These are phyloP conservation scores for Paraleonurus japonicus DNA, from an alignment of 257 asterid species.

Conservation along the genomic window DNA sequence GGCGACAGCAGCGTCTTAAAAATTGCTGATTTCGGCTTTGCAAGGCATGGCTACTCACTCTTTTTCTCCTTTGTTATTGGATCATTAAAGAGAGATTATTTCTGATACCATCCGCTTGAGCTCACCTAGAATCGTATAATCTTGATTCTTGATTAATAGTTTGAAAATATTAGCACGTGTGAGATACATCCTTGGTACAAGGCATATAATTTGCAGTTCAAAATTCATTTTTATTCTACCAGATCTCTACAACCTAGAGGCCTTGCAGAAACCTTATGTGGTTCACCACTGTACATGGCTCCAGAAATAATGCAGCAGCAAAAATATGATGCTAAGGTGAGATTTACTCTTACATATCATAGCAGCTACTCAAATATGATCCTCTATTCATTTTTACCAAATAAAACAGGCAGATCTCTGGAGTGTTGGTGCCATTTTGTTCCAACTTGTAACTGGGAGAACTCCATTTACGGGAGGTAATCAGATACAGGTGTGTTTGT, in stretches of 20 bases:
- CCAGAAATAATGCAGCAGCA: slow-evolving; percentile 88
- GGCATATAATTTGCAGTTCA: slow-evolving; percentile 10
- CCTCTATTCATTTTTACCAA: slow-evolving; percentile 31
- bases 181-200: background rate
- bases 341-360: slow-evolving; percentile 20
- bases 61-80: background rate
- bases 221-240: slow-evolving; percentile 31
- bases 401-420: slow-evolving; percentile 91
- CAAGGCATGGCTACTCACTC: slow-evolving; percentile 51
- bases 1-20: slow-evolving; percentile 34
- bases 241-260: slow-evolving; percentile 78
- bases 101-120: background rate
- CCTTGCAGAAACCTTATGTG: slow-evolving; percentile 88
- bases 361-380: slow-evolving; percentile 16
- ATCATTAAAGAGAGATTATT: background rate
- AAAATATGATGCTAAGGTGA: slow-evolving; percentile 93
- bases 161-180: slow-evolving; percentile 5
- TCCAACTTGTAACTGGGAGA: slow-evolving; percentile 83
- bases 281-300: slow-evolving; percentile 98
- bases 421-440: slow-evolving; percentile 91
- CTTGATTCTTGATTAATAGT: slow-evolving; percentile 11
- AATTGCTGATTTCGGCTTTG: slow-evolving; percentile 60
- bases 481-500: slow-evolving; percentile 57
- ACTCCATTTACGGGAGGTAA: slow-evolving; percentile 81
- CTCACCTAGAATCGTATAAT: slow-evolving; percentile 4